Evolutionary conservation across 2,329 filamentous ascomycete genomes (phyloP).

Genomic region (Arthrobotrys musiformis): DNA sequence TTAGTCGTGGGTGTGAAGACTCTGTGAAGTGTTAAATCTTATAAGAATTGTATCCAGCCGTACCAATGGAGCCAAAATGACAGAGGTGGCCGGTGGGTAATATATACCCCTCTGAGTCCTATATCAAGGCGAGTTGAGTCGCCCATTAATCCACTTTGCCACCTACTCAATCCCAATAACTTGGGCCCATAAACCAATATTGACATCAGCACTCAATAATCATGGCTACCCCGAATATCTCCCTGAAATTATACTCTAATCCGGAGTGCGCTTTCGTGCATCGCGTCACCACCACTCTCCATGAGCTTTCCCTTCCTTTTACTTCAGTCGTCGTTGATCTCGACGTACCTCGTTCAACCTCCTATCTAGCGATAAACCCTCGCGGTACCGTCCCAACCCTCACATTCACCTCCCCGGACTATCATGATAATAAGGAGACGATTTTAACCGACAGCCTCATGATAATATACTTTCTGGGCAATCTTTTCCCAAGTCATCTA

Average conservation of each 20-base stretch:
- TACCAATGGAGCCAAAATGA: not conserved
- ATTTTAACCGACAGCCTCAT: constrained; percentile 75
- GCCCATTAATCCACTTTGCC: not conserved
- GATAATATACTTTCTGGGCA: constrained; percentile 65
- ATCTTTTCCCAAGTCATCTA: constrained; percentile 73
- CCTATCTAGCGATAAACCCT: constrained; percentile 81
- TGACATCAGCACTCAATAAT: not conserved
- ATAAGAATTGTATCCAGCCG: not conserved
- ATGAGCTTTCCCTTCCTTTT: constrained; percentile 73
- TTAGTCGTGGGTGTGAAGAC: not conserved
- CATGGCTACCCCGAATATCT: constrained; percentile 25
- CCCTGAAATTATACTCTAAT: constrained; percentile 70
- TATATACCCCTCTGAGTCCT: not conserved
- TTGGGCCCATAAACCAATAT: not conserved
- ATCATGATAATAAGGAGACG: constrained; percentile 72
- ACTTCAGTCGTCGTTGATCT: constrained; percentile 81
- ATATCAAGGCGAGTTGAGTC: not conserved
- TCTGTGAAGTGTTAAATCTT: not conserved
- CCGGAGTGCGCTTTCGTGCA: constrained; percentile 78
- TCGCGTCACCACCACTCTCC: constrained; percentile 76
- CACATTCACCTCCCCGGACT: constrained; percentile 61
- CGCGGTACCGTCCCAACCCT: constrained; percentile 60
- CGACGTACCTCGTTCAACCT: constrained; percentile 73
- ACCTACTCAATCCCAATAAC: not conserved
- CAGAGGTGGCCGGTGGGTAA: not conserved